Base-by-base conservation (phyloP, 257 asterid species). In the Catharanthus roseus region DNA sequence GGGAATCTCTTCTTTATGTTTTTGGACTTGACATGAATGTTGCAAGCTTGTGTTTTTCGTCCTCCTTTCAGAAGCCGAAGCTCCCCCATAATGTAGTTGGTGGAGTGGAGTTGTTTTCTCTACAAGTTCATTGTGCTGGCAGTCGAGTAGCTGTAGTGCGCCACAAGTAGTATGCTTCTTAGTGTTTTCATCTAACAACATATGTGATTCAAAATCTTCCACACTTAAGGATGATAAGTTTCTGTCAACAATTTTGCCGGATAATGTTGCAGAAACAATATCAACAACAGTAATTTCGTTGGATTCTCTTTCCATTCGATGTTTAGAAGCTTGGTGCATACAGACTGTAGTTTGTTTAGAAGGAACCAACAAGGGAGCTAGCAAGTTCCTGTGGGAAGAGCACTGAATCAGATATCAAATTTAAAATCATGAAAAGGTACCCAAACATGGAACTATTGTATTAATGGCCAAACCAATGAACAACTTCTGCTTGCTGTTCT, bases 211-310 rank as follows among this genome's bases (percentile, higher is more conserved):
- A 36, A 33, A 36, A 71, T 74, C 57, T 67, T 69, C 65, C 66
- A 72, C 65, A 71, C 81, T 78, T 72, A 64, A 62, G 60, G 80
- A 64, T 10, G 84, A 77, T 23, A 73, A 24, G 55, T 84, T 76
- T 12, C 53, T 61, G 39, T 65, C 78, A 44, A 72, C 78, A 23
- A 77, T 74, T 39, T 88, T 82, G 29, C 84, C 41, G 31, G 97
- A 78, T 73, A 85, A 75, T 66, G 89, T 81, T 77, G 81, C 71
- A 44, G 93, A 77, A 69, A 85, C 68, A 68, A 82, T 81, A 31
- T 86, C 78, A 26, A 47, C 66, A 58, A 49, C 75, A 67, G 71
- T 73, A 47, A 67, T 77, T 73, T 72, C 70, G 38, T 74, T 44
- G 28, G 34, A 80, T 70, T 77, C 79, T 42, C 65, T 53, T 62